Base-by-base conservation (phyloP, 495 filamentous ascomycete species). In the Penicillium ochrochloron region DNA sequence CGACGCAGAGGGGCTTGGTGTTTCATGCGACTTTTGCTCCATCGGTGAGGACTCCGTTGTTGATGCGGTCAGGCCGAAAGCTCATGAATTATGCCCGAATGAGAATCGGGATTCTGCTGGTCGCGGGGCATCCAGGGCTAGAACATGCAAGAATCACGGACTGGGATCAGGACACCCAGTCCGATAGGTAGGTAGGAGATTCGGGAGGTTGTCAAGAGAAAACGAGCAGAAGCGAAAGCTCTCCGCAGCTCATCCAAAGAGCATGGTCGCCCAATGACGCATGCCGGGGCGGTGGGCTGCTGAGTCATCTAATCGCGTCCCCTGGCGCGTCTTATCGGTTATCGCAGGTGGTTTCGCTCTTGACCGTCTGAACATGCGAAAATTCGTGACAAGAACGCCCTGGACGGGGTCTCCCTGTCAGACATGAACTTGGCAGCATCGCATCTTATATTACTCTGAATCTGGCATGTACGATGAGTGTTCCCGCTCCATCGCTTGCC, bases 1-100 rank as follows among this genome's bases (percentile, higher is more conserved):
- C 46, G 81, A 83, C 42, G 73, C 68, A 37, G 82, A 79, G 37
- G 79, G 80, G 65, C 80, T 82, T 42, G 70, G 68, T 44, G 71
- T 74, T 62, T 71, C 73, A 68, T 72, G 72, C 34, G 72, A 72
- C 62, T 71, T 77, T 42, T 76, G 75, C 64, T 72, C 75, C 83
- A 85, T 84, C 52, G 37, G 33, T 51, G 44, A 19, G 19, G 44
- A 25, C 15, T 17, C 44, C 44, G 50, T 53, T 17, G 51, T 42
- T 60, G 57, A 31, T 61, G 63, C 59, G 60, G 62, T 69, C 61
- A 48, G 62, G 52, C 60, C 58, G 29, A 51, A 61, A 64, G 62
- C 27, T 67, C 54, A 61, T 61, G 39, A 58, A 58, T 63, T 65
- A 68, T 63, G 67, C 66, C 61, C 57, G 52, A 61, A 57, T n/a